phyloP scores from a whole-genome alignment of 106 monocot genomes.

The Iris macrosiphon region DNA sequence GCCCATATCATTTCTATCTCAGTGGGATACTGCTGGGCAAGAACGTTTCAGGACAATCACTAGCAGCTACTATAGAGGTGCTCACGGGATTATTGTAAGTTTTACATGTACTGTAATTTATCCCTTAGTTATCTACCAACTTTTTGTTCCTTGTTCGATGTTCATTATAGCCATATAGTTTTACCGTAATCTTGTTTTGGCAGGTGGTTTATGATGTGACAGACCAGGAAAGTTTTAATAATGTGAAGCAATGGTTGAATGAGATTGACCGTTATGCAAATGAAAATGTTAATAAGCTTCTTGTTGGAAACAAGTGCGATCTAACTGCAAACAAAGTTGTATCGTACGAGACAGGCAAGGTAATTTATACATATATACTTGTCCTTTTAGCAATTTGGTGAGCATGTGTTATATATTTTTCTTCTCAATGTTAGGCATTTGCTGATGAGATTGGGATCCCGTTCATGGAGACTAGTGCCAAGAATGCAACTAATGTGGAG shows the following conservation, averaged over 20 bases:
- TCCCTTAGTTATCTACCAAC: no score
- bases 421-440: conserved; percentile 37
- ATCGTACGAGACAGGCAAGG: conserved; percentile 62
- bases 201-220: conserved; percentile 71
- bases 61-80: conserved; percentile 63
- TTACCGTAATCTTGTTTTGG: not conserved
- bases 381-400: not conserved
- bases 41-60: conserved; percentile 66
- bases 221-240: conserved; percentile 70
- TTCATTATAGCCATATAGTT: no score
- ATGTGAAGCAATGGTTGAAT: conserved; percentile 67
- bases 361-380: no score
- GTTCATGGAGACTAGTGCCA: conserved; percentile 78
- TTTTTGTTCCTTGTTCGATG: no score
- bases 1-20: no score
- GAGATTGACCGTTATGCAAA: conserved; percentile 74
- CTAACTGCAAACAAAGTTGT: conserved; percentile 67
- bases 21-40: conserved; percentile 83
- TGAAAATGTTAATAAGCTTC: conserved; percentile 70
- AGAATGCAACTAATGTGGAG: conserved; percentile 62
- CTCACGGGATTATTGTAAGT: conserved; percentile 67
- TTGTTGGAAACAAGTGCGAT: conserved; percentile 69
- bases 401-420: not conserved
- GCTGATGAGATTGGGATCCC: conserved; percentile 75
- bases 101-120: no score